Evolutionary conservation across 225 moss, liverwort and hornwort species (phyloP).

Genomic region (Polytrichum commune): DNA sequence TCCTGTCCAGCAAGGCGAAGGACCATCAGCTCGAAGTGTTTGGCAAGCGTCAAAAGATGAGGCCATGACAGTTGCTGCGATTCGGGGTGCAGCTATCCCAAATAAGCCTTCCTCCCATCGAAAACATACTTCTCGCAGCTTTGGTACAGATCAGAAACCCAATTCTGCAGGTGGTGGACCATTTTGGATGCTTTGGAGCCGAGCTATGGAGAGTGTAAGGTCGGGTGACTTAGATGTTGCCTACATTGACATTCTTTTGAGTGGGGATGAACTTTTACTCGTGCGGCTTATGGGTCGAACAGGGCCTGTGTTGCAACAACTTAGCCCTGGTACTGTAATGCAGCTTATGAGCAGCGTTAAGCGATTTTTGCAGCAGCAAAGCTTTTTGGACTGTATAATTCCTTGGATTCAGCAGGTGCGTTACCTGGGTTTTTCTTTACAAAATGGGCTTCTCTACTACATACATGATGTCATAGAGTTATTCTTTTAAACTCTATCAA

Average conservation of each 20-base stretch:
- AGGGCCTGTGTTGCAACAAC: conserved; percentile 72
- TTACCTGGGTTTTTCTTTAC: not conserved
- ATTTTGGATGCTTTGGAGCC: conserved; percentile 94
- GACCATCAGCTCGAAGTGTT: conserved; percentile 55
- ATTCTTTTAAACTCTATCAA: too few relatives aligned
- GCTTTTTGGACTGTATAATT: conserved; percentile 72
- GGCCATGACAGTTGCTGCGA: conserved; percentile 68
- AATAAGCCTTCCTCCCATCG: conserved; percentile 10
- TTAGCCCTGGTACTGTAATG: conserved; percentile 41
- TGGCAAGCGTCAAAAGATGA: conserved; percentile 87
- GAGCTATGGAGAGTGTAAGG: conserved; percentile 72
- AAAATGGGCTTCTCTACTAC: too few relatives aligned
- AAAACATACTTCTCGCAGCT: conserved; percentile 33
- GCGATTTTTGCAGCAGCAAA: conserved; percentile 71
- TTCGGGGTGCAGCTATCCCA: conserved; percentile 56
- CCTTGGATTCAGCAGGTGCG: conserved; percentile 88
- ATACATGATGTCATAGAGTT: too few relatives aligned
- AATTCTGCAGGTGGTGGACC: conserved; percentile 49
- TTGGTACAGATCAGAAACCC: conserved; percentile 16
- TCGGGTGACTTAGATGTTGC: conserved; percentile 58
- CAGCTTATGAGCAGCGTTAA: conserved; percentile 56
- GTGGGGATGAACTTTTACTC: conserved; percentile 73
- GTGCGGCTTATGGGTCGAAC: conserved; percentile 80
- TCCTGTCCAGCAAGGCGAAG: conserved; percentile 63
- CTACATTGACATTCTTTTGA: conserved; percentile 68